These are phyloP conservation scores for Psilocybe tampanensis DNA, from an alignment of 768 basidiomycete genomes.

Conservation along the genomic window DNA sequence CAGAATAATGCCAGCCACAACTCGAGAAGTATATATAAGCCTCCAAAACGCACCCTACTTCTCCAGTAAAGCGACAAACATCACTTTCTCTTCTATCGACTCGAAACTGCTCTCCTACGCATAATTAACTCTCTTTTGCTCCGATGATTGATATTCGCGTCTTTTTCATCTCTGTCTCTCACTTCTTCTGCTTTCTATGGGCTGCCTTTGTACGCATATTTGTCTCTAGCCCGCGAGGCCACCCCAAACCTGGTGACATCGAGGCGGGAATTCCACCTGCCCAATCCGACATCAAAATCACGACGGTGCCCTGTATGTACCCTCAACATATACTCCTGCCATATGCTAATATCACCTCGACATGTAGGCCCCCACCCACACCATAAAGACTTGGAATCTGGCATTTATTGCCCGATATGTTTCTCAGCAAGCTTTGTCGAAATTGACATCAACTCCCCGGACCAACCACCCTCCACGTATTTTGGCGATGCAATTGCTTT, in stretches of 20 bases:
- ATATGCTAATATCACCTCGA: not conserved
- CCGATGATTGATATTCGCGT: too few relatives aligned
- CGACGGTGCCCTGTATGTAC: not conserved
- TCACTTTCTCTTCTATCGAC: too few relatives aligned
- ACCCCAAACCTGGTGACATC: slow-evolving; percentile 6
- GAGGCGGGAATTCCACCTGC: slow-evolving; percentile 8
- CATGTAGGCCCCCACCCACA: not conserved
- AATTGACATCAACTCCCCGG: not conserved
- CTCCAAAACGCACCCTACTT: too few relatives aligned
- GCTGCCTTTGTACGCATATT: slow-evolving; percentile 4
- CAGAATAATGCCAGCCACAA: too few relatives aligned
- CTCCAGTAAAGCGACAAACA: too few relatives aligned
- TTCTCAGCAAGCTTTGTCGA: slow-evolving; percentile 3
- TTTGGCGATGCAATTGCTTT: not conserved
- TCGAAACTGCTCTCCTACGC: too few relatives aligned
- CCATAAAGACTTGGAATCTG: not conserved
- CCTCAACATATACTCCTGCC: not conserved
- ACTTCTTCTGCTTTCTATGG: slow-evolving; percentile 9
- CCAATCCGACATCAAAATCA: too few relatives aligned
- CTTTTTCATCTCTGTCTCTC: not conserved
- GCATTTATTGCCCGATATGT: not conserved
- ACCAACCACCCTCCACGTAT: not conserved
- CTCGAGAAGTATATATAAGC: too few relatives aligned
- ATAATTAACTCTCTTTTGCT: too few relatives aligned
- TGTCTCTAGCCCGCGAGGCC: not conserved